Evolutionary conservation across 257 asterid genomes (phyloP), one percentile per base, ranked within the genome.

Genomic region (Solanum lycopersicoides): DNA sequence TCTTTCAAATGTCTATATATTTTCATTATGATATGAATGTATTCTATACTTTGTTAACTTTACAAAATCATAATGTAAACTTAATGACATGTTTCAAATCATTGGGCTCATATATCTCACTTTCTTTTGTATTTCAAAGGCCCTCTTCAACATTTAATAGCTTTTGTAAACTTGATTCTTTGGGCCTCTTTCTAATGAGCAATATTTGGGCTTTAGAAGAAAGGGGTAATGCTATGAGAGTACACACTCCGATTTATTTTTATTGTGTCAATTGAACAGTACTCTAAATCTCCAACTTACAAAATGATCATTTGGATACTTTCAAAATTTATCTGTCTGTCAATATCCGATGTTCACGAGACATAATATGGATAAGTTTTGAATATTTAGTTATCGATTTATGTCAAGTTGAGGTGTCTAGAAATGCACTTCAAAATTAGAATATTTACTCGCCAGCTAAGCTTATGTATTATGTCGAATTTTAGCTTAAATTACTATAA

Each of bases 351-450:
- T 63, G 16, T 23, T 1, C 71, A 63, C 8, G 1, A n/a, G 14
- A n/a, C 7, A 63, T 0, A 63, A 4, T 20, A 7, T 2, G 7
- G 30, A 0, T 0, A 63, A 9, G 3, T n/a, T 53, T 63, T 0
- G 0, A 63, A 3, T n/a, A 7, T n/a, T 63, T 10, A 63, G 7
- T 10, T n/a, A 0, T 23, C 15, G 3, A 0, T 63, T 63, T 2
- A 23, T 12, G 7, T n/a, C 16, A n/a, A 63, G 0, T n/a, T n/a
- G 0, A 63, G 0, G 3, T 63, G 16, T 63, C 15, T 63, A 63
- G 15, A 0, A 4, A 8, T 63, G 16, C 0, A 0, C 15, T 63
- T 23, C 15, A n/a, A 63, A 63, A 7, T 63, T n/a, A 23, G 0
- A n/a, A 3, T 63, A 9, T n/a, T n/a, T 0, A 23, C 15, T 23